A percentile compares a stretch with the other conserved stretches of the same genome.
phyloP scores from a whole-genome alignment of 73 alveolate species.

The Tetrahymena thermophila region DNA sequence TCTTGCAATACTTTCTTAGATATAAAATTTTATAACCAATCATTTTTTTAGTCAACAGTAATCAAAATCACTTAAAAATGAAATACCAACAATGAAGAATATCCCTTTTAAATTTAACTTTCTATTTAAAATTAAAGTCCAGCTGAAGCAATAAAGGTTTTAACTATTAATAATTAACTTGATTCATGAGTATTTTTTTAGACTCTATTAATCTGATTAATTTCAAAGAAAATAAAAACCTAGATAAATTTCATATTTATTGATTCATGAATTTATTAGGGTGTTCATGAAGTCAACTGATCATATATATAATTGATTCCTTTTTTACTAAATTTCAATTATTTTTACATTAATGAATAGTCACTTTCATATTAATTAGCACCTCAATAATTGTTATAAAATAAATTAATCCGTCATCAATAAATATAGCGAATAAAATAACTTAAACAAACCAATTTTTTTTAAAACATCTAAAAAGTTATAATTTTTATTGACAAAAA shows the following conservation, averaged over 20 bases:
- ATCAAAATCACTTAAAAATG: too few species aligned
- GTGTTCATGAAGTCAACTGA: neutral
- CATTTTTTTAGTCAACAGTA: too few species aligned
- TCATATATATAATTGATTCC: neutral
- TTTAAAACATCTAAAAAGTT: too few species aligned
- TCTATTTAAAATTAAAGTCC: neutral
- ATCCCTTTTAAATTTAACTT: too few species aligned
- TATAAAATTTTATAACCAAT: too few species aligned
- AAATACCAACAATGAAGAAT: too few species aligned
- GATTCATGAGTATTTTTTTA: neutral
- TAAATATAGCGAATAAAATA: too few species aligned
- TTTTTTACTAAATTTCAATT: neutral
- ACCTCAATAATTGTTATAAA: neutral
- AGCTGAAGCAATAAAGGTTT: neutral
- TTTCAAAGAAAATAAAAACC: neutral
- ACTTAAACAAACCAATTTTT: too few species aligned
- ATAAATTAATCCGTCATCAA: too few species aligned
- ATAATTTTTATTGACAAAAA: too few species aligned
- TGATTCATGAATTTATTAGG: neutral
- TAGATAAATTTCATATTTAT: neutral
- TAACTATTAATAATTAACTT: neutral
- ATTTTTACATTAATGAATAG: neutral
- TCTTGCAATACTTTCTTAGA: too few species aligned
- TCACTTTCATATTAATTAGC: neutral
- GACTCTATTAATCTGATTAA: neutral